Evolutionary conservation across 306 rosid species (phyloP).

Genomic region (Vicia faba): DNA sequence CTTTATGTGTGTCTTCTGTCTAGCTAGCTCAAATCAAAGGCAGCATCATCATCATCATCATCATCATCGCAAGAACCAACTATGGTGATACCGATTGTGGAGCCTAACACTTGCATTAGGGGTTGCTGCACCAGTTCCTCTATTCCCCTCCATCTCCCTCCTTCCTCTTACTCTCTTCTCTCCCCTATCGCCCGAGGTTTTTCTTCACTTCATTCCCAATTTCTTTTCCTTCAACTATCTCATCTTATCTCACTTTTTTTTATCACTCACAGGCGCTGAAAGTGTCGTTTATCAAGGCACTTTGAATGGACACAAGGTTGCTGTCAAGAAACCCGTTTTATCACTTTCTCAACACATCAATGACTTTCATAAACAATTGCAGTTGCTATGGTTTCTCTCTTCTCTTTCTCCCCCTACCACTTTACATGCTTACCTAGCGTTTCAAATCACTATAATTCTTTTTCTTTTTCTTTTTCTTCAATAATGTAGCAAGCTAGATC

Average conservation of each 20-base stretch:
- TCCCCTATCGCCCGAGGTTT: constrained; percentile 81
- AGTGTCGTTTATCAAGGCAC: constrained; percentile 85
- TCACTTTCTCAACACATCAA: constrained; percentile 78
- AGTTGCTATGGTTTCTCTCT: constrained; percentile 66
- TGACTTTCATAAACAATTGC: constrained; percentile 80
- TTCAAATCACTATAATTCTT: too few relatives aligned
- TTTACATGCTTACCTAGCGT: not conserved
- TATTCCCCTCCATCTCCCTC: constrained; percentile 82
- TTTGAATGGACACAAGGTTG: constrained; percentile 71
- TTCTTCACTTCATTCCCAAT: not conserved
- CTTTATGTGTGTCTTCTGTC: too few relatives aligned
- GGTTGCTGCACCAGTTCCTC: constrained; percentile 79
- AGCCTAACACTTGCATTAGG: constrained; percentile 84
- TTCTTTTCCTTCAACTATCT: not conserved
- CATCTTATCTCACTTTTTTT: too few relatives aligned
- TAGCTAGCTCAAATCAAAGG: not conserved
- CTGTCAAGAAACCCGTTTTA: constrained; percentile 82
- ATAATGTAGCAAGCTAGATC: constrained; percentile 69
- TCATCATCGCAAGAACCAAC: not conserved
- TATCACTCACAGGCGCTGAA: constrained; percentile 63
- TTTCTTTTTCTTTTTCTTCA: constrained; percentile 6
- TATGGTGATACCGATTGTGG: constrained; percentile 62
- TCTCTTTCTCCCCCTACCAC: not conserved
- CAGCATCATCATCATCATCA: not conserved
- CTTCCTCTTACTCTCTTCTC: constrained; percentile 69